Base-by-base conservation (phyloP, 129 eudicot species). In the Ambrosia artemisiifolia region DNA sequence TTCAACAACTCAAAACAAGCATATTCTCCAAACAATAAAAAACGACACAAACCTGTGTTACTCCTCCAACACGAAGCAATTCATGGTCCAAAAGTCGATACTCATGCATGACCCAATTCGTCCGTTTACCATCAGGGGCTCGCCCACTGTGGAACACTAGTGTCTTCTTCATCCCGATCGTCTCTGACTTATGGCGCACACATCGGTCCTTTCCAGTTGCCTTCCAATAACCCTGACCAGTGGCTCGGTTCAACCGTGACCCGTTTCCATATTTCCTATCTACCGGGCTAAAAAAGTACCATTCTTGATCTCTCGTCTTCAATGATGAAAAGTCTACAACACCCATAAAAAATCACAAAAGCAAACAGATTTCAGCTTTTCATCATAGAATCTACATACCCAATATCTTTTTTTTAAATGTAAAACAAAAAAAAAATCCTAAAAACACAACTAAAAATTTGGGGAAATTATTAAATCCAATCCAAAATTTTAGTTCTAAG, bases 91-190 rank as follows among this genome's bases (percentile, higher is more conserved):
- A 67, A 34, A 90, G 92, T 13, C 96, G 72, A 48, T 90, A 90
- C 54, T 90, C 96, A 74, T 90, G 96, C 96, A 90, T 90, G 3
- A 90, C 96, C 96, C 96, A 90, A 44, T 90, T 90, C 11, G 96
- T 87, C 47, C 96, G 79, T 63, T 87, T 85, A n/a, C 96, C 96
- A 66, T 83, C 90, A 0, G 96, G 96, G 46, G 96, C 96, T 75
- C 96, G 82, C 6, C 96, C 96, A 43, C 89, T 81, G 70, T 90
- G 92, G 81, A 90, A 90, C 32, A 90, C 96, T 16, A 90, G 88
- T 3, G 96, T 90, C 57, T 90, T 90, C 75, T 90, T 90, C 96
- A 87, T 90, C 49, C 96, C 96, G 36, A 90, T 87, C 10, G 86
- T 77, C 70, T 82, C 85, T 6, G 75, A 54, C 64, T 85, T 85